Conservation (phyloP, 148 eudicot genomes). For the Linanthus parryae region DNA sequence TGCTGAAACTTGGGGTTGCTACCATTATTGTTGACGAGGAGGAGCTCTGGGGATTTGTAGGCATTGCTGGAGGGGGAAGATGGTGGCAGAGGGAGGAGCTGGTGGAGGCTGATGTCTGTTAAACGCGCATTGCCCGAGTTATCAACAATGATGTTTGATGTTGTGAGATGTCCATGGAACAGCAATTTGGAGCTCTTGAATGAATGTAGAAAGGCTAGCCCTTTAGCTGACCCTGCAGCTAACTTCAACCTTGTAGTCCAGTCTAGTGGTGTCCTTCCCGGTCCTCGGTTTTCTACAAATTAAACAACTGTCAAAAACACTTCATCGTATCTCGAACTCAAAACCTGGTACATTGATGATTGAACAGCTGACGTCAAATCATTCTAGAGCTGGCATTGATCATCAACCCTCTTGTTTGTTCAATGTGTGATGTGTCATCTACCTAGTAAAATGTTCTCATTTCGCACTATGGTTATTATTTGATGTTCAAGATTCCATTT, state of each 20-base stretch:
- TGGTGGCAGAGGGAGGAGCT: conserved; percentile 8
- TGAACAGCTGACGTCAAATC: too few species aligned
- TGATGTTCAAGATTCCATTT: too few species aligned
- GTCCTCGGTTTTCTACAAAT: conserved; percentile 22
- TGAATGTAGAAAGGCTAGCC: conserved; percentile 16
- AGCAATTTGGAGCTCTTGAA: conserved; percentile 8
- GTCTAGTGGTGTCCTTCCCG: conserved; percentile 25
- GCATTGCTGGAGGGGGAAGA: conserved; percentile 8
- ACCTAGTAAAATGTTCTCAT: too few species aligned
- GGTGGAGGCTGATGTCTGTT: conserved; percentile 13
- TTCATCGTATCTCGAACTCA: too few species aligned
- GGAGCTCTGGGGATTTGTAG: conserved; percentile 15
- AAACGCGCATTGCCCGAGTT: conserved; percentile 15
- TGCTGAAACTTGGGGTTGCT: neutral
- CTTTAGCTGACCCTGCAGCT: conserved; percentile 16
- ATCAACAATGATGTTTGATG: conserved; percentile 20
- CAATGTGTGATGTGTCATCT: too few species aligned
- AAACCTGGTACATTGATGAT: too few species aligned
- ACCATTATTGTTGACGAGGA: neutral
- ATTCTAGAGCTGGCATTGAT: too few species aligned
- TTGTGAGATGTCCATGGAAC: conserved; percentile 19
- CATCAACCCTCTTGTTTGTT: too few species aligned
- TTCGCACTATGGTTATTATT: too few species aligned
- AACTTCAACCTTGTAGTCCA: conserved; percentile 20
- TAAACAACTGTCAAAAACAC: too few species aligned